Percentiles rank a stretch among this genome's conserved stretches.
These are phyloP conservation scores for Triticum monococcum DNA, from an alignment of 176 grass and related monocot genomes.

Conservation along the genomic window DNA sequence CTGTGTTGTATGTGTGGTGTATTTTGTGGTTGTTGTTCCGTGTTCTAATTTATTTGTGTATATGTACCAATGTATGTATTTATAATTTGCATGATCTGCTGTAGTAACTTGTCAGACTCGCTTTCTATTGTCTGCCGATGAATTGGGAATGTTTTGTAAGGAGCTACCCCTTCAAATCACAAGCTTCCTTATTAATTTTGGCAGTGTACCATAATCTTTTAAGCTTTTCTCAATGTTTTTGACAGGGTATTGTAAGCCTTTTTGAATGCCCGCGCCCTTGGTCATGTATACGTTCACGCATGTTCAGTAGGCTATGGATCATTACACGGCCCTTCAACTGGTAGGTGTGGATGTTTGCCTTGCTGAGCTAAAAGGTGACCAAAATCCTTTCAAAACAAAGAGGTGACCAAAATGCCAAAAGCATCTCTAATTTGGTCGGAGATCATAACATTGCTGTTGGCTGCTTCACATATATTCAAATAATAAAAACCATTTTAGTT, in stretches of 20 bases:
- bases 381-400: too few relatives aligned
- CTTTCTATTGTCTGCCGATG: not conserved
- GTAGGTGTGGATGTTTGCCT: too few relatives aligned
- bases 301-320: too few relatives aligned
- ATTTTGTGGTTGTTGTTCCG: not conserved
- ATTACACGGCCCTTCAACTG: too few relatives aligned
- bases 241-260: not conserved
- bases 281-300: too few relatives aligned
- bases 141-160: not conserved
- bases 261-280: not conserved
- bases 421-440: too few relatives aligned
- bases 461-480: too few relatives aligned
- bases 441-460: too few relatives aligned
- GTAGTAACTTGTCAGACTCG: not conserved
- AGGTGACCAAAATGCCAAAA: too few relatives aligned
- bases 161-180: not conserved
- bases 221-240: not conserved
- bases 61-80: not conserved
- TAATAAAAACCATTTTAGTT: too few relatives aligned
- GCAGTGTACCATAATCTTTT: not conserved
- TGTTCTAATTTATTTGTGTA: slow-evolving; percentile 28
- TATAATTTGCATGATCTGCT: not conserved
- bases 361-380: too few relatives aligned
- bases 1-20: slow-evolving; percentile 10
- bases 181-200: not conserved